These are phyloP conservation scores for Botryotinia calthae DNA, from an alignment of 2,329 filamentous ascomycete species.

Conservation along the genomic window DNA sequence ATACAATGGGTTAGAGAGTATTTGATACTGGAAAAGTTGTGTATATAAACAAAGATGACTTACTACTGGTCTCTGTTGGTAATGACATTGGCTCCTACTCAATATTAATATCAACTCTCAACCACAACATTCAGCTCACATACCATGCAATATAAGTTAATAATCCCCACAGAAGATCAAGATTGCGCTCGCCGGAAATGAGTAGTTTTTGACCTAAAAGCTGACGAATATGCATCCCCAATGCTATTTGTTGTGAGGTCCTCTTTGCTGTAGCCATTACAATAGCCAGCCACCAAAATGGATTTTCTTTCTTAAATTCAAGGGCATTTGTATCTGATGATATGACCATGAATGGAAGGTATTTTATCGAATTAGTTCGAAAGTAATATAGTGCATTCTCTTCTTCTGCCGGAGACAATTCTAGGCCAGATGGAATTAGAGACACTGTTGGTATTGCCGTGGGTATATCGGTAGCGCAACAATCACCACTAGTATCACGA, in stretches of 20 bases:
- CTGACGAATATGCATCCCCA: slow-evolving; percentile 45
- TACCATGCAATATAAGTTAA: slow-evolving; percentile 34
- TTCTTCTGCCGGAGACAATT: slow-evolving; percentile 41
- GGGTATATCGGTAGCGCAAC: neutral
- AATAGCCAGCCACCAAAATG: slow-evolving; percentile 52
- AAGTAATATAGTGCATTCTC: slow-evolving; percentile 45
- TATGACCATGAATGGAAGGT: slow-evolving; percentile 48
- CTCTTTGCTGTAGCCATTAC: slow-evolving; percentile 47
- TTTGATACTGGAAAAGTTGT: neutral
- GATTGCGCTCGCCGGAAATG: slow-evolving; percentile 47
- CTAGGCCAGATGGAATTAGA: slow-evolving; percentile 13
- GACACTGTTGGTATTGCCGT: neutral
- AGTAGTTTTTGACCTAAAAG: slow-evolving; percentile 48
- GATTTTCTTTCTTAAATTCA: slow-evolving; percentile 43
- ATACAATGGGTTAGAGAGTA: neutral
- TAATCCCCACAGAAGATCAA: slow-evolving; percentile 54
- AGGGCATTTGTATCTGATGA: slow-evolving; percentile 41
- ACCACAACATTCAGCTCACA: neutral
- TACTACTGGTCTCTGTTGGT: slow-evolving; percentile 11
- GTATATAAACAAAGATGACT: neutral
- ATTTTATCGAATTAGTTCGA: slow-evolving; percentile 42
- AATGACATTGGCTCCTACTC: slow-evolving; percentile 39
- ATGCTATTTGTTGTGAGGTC: slow-evolving; percentile 41
- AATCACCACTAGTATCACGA: neutral
- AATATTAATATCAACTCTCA: neutral